These are phyloP conservation scores for Sporothrix mexicana DNA, from an alignment of 2,329 filamentous ascomycete species.

Conservation along the genomic window DNA sequence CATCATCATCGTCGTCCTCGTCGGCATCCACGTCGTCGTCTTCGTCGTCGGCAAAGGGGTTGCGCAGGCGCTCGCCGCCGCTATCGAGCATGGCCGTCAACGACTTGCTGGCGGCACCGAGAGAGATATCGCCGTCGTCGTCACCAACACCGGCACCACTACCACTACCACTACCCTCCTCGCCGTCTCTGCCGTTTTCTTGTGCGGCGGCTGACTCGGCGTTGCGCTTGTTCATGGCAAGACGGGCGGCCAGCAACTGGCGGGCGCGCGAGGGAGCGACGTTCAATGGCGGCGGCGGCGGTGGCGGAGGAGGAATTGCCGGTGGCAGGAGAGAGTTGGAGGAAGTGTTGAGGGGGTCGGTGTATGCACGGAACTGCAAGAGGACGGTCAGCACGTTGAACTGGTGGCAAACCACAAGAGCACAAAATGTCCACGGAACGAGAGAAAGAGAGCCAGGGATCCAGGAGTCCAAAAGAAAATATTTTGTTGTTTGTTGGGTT, in stretches of 20 bases:
- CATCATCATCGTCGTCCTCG: constrained; percentile 45
- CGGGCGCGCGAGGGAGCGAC: constrained; percentile 85
- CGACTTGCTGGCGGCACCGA: constrained; percentile 26
- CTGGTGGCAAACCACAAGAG: not conserved
- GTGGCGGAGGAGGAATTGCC: constrained; percentile 63
- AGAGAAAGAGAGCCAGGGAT: not conserved
- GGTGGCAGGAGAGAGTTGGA: constrained; percentile 60
- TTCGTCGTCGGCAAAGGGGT: constrained; percentile 65
- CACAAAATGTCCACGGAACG: not conserved
- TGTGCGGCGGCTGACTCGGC: constrained; percentile 52
- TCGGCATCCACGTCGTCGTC: constrained; percentile 50
- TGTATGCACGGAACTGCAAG: constrained; percentile 64
- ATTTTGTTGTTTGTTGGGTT: not conserved
- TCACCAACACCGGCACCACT: not conserved
- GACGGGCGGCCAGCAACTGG: constrained; percentile 84
- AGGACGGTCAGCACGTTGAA: constrained; percentile 28
- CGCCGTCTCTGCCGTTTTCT: constrained; percentile 50
- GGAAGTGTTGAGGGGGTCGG: constrained; percentile 57
- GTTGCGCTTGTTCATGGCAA: constrained; percentile 74
- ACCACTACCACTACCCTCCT: constrained; percentile 6
- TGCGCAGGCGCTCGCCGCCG: constrained; percentile 47
- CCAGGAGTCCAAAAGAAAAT: too few species aligned
- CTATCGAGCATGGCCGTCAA: constrained; percentile 31
- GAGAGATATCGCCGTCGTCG: constrained; percentile 25
- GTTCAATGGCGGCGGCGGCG: constrained; percentile 75